phyloP scores from a whole-genome alignment of 495 filamentous ascomycete species.

The Terfezia boudieri region DNA sequence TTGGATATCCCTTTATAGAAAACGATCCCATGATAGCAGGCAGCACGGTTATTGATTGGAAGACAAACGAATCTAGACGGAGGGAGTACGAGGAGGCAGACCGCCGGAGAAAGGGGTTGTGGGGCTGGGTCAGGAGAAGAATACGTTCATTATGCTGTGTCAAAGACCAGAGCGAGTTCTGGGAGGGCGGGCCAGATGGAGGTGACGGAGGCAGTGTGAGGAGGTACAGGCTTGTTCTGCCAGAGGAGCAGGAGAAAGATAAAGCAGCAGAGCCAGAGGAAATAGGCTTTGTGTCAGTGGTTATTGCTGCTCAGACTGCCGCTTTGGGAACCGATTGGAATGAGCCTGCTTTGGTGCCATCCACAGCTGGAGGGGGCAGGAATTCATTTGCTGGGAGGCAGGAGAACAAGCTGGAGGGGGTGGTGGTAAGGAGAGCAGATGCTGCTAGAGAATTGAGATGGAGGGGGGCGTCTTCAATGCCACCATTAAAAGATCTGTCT shows the following conservation, averaged over 20 bases:
- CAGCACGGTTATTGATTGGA: slow-evolving; percentile 16
- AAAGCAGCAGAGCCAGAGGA: no score
- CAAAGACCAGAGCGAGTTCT: slow-evolving; percentile 7
- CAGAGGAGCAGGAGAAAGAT: slow-evolving; percentile 1
- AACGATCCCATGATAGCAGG: slow-evolving; percentile 3
- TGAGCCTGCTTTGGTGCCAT: neutral
- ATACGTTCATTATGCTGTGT: slow-evolving; percentile 7
- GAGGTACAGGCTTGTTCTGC: slow-evolving; percentile 9
- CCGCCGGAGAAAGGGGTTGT: neutral
- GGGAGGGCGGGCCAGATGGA: slow-evolving; percentile 9
- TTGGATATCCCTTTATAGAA: neutral
- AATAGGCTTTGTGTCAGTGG: no score
- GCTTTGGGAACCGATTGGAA: neutral
- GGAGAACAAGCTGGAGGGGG: neutral
- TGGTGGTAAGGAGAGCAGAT: neutral
- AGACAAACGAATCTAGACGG: slow-evolving; percentile 11
- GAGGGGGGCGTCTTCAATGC: no score
- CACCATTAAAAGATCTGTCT: no score
- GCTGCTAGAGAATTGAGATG: neutral
- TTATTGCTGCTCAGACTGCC: no score
- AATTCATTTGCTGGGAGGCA: neutral
- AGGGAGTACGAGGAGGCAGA: slow-evolving; percentile 15
- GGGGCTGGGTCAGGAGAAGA: slow-evolving; percentile 7
- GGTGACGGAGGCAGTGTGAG: slow-evolving; percentile 12
- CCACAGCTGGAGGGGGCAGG: neutral